These are phyloP conservation scores for Sporothrix humicola DNA, from an alignment of 2,329 filamentous ascomycete species.

Conservation along the genomic window DNA sequence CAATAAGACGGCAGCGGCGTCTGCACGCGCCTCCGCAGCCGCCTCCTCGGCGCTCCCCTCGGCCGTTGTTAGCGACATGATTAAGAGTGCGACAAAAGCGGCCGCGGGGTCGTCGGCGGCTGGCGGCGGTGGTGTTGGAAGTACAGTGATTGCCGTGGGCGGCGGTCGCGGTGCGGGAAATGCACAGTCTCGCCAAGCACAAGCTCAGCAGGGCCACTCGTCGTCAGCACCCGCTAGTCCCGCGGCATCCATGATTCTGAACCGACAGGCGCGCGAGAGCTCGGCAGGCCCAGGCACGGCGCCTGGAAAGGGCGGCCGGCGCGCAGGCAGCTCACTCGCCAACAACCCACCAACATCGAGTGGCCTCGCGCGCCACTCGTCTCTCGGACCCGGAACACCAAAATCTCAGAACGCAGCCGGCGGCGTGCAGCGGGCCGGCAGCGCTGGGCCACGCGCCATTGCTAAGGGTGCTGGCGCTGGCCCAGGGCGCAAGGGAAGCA, in stretches of 20 bases:
- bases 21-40: conserved; percentile 39
- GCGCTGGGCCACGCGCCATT: conserved; percentile 62
- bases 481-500: conserved; percentile 54
- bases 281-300: conserved; percentile 61
- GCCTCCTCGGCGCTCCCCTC: conserved; percentile 40
- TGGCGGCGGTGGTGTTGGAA: not conserved
- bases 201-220: conserved; percentile 56
- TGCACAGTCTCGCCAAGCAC: conserved; percentile 56
- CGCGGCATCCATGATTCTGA: conserved; percentile 64
- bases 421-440: conserved; percentile 54
- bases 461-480: conserved; percentile 52
- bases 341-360: conserved; percentile 60
- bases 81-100: conserved; percentile 30
- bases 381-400: conserved; percentile 66
- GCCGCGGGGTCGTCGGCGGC: conserved; percentile 38
- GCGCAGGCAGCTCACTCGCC: conserved; percentile 55
- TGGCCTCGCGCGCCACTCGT: conserved; percentile 65
- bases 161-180: conserved; percentile 48
- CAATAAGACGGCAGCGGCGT: conserved; percentile 53
- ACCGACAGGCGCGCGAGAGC: conserved; percentile 60
- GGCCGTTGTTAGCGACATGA: conserved; percentile 39
- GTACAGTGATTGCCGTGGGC: conserved; percentile 6
- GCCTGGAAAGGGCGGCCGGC: conserved; percentile 59
- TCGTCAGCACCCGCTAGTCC: conserved; percentile 66
- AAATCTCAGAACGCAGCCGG: conserved; percentile 50